Base-by-base conservation (phyloP, 1,284 basidiomycete species). In the Sporisorium exsertum region DNA sequence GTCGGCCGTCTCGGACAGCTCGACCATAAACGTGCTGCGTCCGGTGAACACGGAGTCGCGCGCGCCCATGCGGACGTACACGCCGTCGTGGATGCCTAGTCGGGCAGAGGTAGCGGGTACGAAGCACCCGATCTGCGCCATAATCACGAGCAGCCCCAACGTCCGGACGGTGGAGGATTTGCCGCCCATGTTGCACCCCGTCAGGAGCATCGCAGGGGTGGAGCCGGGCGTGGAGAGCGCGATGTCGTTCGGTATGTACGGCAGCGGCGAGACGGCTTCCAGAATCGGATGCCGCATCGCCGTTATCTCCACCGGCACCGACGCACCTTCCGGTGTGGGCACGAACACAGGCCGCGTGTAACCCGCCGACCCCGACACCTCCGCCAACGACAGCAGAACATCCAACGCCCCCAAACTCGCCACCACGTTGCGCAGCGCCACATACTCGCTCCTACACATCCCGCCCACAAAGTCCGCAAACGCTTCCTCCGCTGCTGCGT, bases 21-120 rank as follows among this genome's bases (percentile, higher is more conserved):
- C 96, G 0, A 97, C 93, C 94, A 97, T 95, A 82, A 95, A 96
- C 13, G 95, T 97, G 1, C 93, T 94, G 24, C 93, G 90, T 0
- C 94, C 94, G 37, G 91, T 88, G 2, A 91, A 89, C 35, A 97
- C 86, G 72, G 95, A 93, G 82, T 97, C 95, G 6, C 91, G 92
- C 0, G 95, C 95, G 5, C 86, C 86, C 94, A 94, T 94, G 55
- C 94, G 88, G 1, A 94, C 95, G 22, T 93, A 88, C 15, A 98
- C 90, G 0, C 91, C 91, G 83, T 98, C 95, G 60, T 94, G 88
- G 51, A 95, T 87, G 7, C 92, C 90, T 49, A 97, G 86, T 65
- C 86, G 90, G 47, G 93, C 92, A 0, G 89, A 88, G 12, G 87
- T 84, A 0, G 94, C 94, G 8, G 96, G 89, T 0, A 90, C 87